Percentiles rank a stretch among this genome's conserved stretches.
phyloP scores from a whole-genome alignment of 140 eudicot genomes.

The Oenanthe javanica region DNA sequence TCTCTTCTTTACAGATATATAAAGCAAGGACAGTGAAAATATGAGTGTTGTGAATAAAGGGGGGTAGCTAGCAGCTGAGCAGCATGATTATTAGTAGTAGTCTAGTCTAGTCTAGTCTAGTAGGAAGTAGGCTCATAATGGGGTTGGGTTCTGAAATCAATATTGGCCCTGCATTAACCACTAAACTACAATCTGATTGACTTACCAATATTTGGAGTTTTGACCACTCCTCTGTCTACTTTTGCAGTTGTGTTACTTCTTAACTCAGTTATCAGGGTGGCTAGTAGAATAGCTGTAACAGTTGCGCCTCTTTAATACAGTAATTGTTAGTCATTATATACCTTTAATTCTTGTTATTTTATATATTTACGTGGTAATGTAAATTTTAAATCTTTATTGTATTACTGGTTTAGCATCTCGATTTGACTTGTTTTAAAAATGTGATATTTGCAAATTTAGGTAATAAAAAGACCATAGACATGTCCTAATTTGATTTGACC shows the following conservation, averaged over 20 bases:
- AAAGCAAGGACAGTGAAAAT: not conserved
- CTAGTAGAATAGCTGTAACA: not conserved
- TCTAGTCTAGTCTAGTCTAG: too few species aligned
- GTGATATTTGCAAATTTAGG: too few species aligned
- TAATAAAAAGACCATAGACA: too few species aligned
- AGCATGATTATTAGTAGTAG: not conserved
- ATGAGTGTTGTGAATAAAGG: not conserved
- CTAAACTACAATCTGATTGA: not conserved
- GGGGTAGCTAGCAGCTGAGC: not conserved
- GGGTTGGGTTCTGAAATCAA: not conserved
- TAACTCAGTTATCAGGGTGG: not conserved
- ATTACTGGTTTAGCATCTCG: too few species aligned
- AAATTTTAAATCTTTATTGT: not conserved
- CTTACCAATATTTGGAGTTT: not conserved
- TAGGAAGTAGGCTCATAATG: not conserved
- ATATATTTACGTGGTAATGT: not conserved
- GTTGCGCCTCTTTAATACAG: not conserved
- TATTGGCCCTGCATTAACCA: not conserved
- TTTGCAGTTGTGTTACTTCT: not conserved
- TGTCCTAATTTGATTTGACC: not conserved
- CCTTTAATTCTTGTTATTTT: too few species aligned
- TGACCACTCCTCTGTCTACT: not conserved
- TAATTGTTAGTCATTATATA: not conserved
- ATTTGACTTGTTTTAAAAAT: too few species aligned
- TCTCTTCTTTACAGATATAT: not conserved